Evolutionary conservation across 768 basidiomycete genomes (phyloP).

Genomic region (Crassisporium funariophilum): DNA sequence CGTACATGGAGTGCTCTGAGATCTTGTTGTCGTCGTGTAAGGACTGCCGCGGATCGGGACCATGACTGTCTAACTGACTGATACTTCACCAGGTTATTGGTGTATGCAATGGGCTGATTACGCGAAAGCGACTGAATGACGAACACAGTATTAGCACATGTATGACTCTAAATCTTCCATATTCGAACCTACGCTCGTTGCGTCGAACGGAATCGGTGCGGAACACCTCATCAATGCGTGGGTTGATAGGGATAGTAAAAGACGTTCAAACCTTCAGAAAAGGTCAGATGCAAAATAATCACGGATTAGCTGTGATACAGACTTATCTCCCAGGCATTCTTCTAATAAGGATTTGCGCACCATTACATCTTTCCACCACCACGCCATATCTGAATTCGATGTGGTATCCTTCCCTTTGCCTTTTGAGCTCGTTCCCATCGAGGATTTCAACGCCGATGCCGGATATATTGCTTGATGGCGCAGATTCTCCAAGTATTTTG

Average conservation of each 20-base stretch:
- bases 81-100: slow-evolving; percentile 30
- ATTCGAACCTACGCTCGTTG: slow-evolving; percentile 23
- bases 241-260: slow-evolving; percentile 53
- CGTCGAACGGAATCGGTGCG: slow-evolving; percentile 6
- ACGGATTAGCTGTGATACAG: slow-evolving; percentile 7
- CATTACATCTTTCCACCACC: slow-evolving; percentile 63
- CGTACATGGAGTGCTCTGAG: slow-evolving; percentile 30
- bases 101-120: slow-evolving; percentile 37
- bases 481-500: slow-evolving; percentile 52
- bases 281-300: neutral
- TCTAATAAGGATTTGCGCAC: slow-evolving; percentile 58
- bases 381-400: slow-evolving; percentile 19
- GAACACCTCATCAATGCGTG: slow-evolving; percentile 44
- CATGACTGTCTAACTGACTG: slow-evolving; percentile 35
- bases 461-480: slow-evolving; percentile 42
- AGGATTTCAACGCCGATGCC: slow-evolving; percentile 11
- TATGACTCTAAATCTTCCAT: neutral
- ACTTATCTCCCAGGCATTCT: slow-evolving; percentile 56
- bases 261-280: slow-evolving; percentile 47
- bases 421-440: slow-evolving; percentile 9
- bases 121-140: slow-evolving; percentile 32
- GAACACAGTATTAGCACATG: neutral
- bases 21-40: slow-evolving; percentile 36
- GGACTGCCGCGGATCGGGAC: slow-evolving; percentile 37
- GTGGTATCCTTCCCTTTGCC: too few relatives aligned